Percentiles rank a stretch among this genome's conserved stretches.
Conservation (phyloP, 2,329 filamentous ascomycete species). For the Blastomyces silverae region DNA sequence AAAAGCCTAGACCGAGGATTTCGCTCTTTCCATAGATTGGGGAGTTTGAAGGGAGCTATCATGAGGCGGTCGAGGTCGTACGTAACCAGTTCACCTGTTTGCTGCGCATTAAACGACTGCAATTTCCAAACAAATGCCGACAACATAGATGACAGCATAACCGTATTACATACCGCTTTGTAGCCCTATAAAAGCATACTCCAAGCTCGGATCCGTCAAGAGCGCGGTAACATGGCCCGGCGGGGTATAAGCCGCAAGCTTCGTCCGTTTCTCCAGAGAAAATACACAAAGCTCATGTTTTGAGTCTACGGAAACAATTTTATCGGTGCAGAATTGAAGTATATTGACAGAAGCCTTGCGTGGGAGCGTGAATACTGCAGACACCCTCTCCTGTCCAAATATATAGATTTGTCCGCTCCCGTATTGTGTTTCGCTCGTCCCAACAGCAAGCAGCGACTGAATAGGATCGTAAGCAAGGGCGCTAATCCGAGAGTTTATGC, state of each 20-base stretch:
- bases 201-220: conserved; percentile 79
- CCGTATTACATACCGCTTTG: conserved; percentile 51
- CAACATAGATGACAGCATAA: background rate
- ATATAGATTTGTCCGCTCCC: conserved; percentile 84
- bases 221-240: conserved; percentile 69
- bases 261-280: conserved; percentile 64
- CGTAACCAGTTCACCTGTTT: conserved; percentile 68
- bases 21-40: conserved; percentile 75
- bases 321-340: conserved; percentile 79
- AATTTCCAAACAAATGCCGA: background rate
- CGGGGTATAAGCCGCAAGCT: conserved; percentile 63
- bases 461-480: conserved; percentile 86
- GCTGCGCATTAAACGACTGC: background rate
- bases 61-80: conserved; percentile 83
- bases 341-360: conserved; percentile 67
- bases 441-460: conserved; percentile 86
- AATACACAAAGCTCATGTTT: conserved; percentile 82
- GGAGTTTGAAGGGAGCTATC: conserved; percentile 70
- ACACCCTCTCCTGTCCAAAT: conserved; percentile 74
- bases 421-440: conserved; percentile 79
- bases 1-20: conserved; percentile 60
- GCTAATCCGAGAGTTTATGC: conserved; percentile 69
- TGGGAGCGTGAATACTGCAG: conserved; percentile 64
- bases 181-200: conserved; percentile 84
- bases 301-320: conserved; percentile 74